Conservation (phyloP, 257 asterid species). For the Solanum sparsipilum region DNA sequence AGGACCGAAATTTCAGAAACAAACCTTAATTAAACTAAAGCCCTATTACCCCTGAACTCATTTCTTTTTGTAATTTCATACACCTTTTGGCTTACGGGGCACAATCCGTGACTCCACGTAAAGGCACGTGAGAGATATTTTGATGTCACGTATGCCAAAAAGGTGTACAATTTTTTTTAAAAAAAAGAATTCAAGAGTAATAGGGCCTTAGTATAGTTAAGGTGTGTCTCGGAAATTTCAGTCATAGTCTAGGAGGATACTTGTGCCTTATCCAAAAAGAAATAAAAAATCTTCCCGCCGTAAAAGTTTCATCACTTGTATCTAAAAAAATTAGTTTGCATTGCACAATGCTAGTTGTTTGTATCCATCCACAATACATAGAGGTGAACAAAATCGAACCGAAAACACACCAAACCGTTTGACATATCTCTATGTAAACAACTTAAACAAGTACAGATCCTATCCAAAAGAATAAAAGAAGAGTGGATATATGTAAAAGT, state of each 20-base stretch:
- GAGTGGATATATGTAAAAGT: not conserved
- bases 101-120: no score
- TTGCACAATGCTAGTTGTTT: not conserved
- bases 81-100: no score
- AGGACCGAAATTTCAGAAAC: no score
- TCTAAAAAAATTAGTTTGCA: not conserved
- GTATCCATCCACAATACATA: not conserved
- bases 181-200: no score
- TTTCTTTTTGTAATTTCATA: no score
- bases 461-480: not conserved
- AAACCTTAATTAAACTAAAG: no score
- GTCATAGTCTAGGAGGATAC: not conserved
- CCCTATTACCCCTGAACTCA: no score
- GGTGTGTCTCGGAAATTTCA: no score
- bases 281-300: fast-evolving
- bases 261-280: not conserved
- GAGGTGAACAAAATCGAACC: not conserved
- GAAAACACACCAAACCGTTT: not conserved
- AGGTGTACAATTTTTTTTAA: no score
- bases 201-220: no score
- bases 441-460: not conserved
- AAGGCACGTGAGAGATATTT: no score
- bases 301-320: not conserved
- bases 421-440: not conserved
- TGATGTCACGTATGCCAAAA: no score